Base-by-base conservation (phyloP, 371 early-diverging fungal species). In the Mortierella sp. region DNA sequence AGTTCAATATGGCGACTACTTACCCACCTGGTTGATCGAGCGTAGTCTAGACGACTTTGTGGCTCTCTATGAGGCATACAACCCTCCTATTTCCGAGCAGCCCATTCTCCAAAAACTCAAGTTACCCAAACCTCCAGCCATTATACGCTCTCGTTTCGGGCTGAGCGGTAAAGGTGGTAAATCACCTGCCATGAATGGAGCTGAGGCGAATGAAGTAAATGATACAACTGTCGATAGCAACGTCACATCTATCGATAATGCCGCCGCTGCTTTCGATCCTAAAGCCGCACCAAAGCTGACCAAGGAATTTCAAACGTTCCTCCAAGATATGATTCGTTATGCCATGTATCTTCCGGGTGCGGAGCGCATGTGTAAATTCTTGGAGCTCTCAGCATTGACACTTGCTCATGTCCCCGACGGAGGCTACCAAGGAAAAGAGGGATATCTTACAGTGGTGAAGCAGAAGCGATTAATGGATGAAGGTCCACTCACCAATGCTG, bases 1-100 rank as follows among this genome's bases (percentile, higher is more conserved):
- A 45, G 81, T 80, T 69, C 81, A 80, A 55, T 80, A 80, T n/a
- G 81, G 81, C 13, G 81, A 80, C 57, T 70, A 45, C 40, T 45
- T 80, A 13, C 81, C 81, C 31, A 80, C 68, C 23, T 80, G 81
- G 81, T 35, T 71, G 42, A 75, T 80, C 51, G 81, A 80, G 54
- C 75, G 81, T 28, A 80, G 75, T 53, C 53, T 80, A 26, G 81
- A 80, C n/a, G 81, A 80, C 54, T 80, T 80, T 68, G 81, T 71
- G 40, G 61, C 49, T 13, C 65, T 80, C 15, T 80, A 80, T 31
- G 81, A 75, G 54, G 67, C 81, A 2, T 80, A 80, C 23, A 68
- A 75, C 47, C 71, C 71, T 5, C 75, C 75, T 0, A 80, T 80
- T 29, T 75, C 81, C 9, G 81, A 80, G 40, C 31, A 53, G 1